A percentile compares a stretch with the other conserved stretches of the same genome.
phyloP scores from a whole-genome alignment of 352 stramenopile species.

The Pythium brachiatum region DNA sequence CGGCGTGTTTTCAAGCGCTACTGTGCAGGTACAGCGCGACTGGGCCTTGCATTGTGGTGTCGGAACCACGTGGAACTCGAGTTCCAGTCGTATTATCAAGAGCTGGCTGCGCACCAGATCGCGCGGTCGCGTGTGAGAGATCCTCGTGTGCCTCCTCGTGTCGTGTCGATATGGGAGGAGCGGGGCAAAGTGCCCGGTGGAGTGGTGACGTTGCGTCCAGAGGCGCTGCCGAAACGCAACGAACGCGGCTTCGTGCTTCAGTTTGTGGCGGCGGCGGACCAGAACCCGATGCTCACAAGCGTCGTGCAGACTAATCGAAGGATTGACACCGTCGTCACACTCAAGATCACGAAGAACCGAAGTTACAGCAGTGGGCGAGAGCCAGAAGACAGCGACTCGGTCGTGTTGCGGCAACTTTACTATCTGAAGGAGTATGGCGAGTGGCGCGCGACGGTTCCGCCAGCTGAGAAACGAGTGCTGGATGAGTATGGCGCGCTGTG shows the following conservation, averaged over 20 bases:
- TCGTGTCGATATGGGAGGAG: constrained; percentile 57
- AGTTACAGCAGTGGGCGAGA: background rate
- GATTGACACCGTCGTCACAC: constrained; percentile 56
- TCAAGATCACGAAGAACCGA: constrained; percentile 31
- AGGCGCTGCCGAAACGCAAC: constrained; percentile 16
- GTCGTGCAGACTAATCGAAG: constrained; percentile 45
- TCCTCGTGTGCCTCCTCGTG: constrained; percentile 48
- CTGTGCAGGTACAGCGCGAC: constrained; percentile 17
- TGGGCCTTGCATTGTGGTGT: constrained; percentile 42
- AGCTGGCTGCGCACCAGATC: constrained; percentile 47
- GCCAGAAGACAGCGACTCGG: background rate
- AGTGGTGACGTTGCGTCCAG: constrained; percentile 8
- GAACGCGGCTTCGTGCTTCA: constrained; percentile 20
- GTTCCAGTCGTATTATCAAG: constrained; percentile 52
- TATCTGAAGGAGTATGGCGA: constrained; percentile 66
- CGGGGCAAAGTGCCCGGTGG: constrained; percentile 37
- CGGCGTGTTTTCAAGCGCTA: constrained; percentile 25
- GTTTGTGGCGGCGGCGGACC: constrained; percentile 9
- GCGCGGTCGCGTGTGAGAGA: constrained; percentile 36
- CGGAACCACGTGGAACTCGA: constrained; percentile 31
- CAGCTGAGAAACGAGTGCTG: constrained; percentile 35
- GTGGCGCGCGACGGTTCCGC: constrained; percentile 35
- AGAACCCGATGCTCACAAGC: constrained; percentile 59
- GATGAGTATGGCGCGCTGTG: constrained; percentile 27
- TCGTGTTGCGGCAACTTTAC: constrained; percentile 35